phyloP scores from a whole-genome alignment of 2,329 filamentous ascomycete genomes.

The Trichophyton schoenleinii region DNA sequence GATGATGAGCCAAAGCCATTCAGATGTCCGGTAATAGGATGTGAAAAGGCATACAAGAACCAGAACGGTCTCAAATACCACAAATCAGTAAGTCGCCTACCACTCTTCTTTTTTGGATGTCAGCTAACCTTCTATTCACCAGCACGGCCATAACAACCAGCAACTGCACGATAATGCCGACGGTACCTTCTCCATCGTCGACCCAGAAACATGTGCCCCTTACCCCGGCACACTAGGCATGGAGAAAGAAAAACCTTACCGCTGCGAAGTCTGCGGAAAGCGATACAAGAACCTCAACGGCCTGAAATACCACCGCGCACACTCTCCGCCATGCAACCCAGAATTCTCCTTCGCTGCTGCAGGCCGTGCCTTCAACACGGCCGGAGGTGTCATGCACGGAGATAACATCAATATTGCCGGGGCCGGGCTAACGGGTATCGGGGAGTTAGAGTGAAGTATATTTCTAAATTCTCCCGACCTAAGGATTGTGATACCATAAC shows the following conservation, averaged over 20 bases:
- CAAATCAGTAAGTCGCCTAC: constrained; percentile 45
- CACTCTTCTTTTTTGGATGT: constrained; percentile 5
- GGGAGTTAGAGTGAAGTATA: constrained; percentile 17
- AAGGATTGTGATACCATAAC: constrained; percentile 12
- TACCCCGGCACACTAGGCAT: constrained; percentile 97
- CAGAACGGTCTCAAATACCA: constrained; percentile 95
- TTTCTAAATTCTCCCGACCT: constrained; percentile 6
- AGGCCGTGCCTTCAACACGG: constrained; percentile 27
- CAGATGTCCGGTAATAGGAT: constrained; percentile 93
- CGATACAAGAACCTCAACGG: constrained; percentile 99
- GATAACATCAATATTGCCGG: constrained; percentile 37
- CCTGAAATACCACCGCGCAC: constrained; percentile 82
- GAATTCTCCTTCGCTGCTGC: constrained; percentile 52
- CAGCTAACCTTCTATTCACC: constrained; percentile 15
- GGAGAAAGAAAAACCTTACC: constrained; percentile 99
- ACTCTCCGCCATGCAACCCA: constrained; percentile 81
- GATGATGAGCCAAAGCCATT: constrained; percentile 95
- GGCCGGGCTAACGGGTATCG: constrained; percentile 37
- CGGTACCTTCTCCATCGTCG: constrained; percentile 95
- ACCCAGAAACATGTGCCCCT: constrained; percentile 83
- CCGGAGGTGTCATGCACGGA: constrained; percentile 34
- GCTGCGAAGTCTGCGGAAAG: constrained; percentile 93
- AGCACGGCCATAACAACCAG: constrained; percentile 91
- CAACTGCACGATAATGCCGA: constrained; percentile 94
- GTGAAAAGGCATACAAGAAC: constrained; percentile 99